Evolutionary conservation across 1,284 basidiomycete species (phyloP), one percentile per base, ranked within the genome.

Genomic region (Uromyces viciae-fabae): DNA sequence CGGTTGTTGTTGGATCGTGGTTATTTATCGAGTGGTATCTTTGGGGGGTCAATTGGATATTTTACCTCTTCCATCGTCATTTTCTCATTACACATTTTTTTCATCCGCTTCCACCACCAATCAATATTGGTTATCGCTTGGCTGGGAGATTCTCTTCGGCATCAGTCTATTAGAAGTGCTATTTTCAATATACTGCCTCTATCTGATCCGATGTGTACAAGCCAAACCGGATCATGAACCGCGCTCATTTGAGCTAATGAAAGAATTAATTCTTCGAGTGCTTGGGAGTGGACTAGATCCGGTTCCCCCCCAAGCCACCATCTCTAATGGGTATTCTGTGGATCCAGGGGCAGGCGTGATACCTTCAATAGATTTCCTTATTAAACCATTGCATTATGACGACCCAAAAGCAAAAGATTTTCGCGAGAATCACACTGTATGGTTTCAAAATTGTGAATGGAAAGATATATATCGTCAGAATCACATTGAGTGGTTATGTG

Each of bases 21-120:
- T 78, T 68, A 66, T 78, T 78, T 78, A 68, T 78, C 60, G 76
- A 78, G 46, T 78, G 76, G 76, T 78, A 78, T 68, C 64, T 56
- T 28, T 78, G 76, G 76, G 76, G 28, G 19, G 28, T 78, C 76
- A 64, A 78, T 58, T 78, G 76, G 76, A 68, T 69, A 25, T 78
- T 78, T 40, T 78, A 78, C 31, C 76, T 78, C 49, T 78, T 78
- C 49, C 64, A 68, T 52, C 76, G 46, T 25, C 62, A 78, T 64
- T 68, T 78, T 52, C 52, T 78, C 62, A 43, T 46, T 54, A 56
- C 49, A 46, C 64, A 64, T 46, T 49, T 78, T 40, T 78, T 68
- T 68, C 76, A 66, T 69, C 64, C 62, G 38, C 62, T 54, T 43
- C 64, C 64, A 68, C 46, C 66, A 43, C 76, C 62, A 49, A 52